phyloP scores from a whole-genome alignment of 768 basidiomycete species.

The Leccinellum albellum region DNA sequence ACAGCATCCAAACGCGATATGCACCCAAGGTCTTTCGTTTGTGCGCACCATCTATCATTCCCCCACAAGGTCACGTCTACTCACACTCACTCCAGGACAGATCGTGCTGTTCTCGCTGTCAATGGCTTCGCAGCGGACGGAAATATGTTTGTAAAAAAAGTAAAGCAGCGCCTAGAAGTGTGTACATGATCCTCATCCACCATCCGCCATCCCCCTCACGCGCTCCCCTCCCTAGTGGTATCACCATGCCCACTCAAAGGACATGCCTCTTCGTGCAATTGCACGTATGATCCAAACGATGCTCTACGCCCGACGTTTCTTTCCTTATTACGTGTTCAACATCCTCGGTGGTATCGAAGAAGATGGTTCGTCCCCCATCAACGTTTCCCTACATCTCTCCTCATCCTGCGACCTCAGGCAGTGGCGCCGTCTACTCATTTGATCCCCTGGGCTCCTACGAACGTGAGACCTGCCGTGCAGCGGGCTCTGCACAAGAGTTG shows the following conservation, averaged over 20 bases:
- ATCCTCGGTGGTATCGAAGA: constrained; percentile 95
- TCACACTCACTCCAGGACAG: constrained; percentile 54
- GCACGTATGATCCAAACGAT: constrained; percentile 98
- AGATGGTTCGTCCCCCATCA: constrained; percentile 62
- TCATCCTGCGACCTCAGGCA: constrained; percentile 46
- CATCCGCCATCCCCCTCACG: neutral
- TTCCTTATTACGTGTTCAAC: constrained; percentile 98
- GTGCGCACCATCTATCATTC: constrained; percentile 43
- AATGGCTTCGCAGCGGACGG: constrained; percentile 98
- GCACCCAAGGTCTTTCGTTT: constrained; percentile 93
- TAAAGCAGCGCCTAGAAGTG: constrained; percentile 94
- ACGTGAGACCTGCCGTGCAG: constrained; percentile 93
- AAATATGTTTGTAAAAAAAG: constrained; percentile 95
- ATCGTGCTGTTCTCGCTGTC: constrained; percentile 89
- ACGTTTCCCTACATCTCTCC: neutral
- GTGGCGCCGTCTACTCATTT: constrained; percentile 99
- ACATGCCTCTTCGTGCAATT: constrained; percentile 94
- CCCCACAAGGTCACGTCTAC: neutral
- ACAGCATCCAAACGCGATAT: constrained; percentile 95
- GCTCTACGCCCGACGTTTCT: constrained; percentile 94
- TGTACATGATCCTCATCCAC: constrained; percentile 22
- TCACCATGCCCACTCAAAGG: constrained; percentile 92
- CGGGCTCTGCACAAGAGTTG: constrained; percentile 90
- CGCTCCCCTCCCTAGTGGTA: constrained; percentile 69
- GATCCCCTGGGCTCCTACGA: constrained; percentile 99